phyloP scores from a whole-genome alignment of 352 stramenopile species.

The Pythium periplocum region DNA sequence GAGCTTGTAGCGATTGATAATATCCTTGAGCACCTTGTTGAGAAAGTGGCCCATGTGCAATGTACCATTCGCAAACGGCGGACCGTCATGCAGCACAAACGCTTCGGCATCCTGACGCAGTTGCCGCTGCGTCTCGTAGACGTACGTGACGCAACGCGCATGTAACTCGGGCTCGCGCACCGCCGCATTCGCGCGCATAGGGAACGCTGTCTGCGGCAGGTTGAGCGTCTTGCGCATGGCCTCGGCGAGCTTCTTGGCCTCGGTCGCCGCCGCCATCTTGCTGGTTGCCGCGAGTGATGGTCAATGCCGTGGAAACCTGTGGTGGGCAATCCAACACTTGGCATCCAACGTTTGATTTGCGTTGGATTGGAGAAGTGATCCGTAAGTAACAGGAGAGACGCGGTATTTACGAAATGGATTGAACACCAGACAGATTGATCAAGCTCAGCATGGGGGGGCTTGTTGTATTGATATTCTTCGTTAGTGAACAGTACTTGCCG shows the following conservation, averaged over 20 bases:
- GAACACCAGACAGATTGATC: too few relatives aligned
- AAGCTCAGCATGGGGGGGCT: too few relatives aligned
- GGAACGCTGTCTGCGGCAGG: conserved; percentile 93
- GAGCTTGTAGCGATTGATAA: conserved; percentile 96
- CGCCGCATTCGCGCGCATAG: conserved; percentile 94
- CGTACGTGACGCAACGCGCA: conserved; percentile 50
- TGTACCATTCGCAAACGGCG: conserved; percentile 98
- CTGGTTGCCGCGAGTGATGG: neutral
- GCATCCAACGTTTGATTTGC: neutral
- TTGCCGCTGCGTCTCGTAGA: conserved; percentile 43
- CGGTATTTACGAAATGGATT: too few relatives aligned
- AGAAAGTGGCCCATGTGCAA: conserved; percentile 97
- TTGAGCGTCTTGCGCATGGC: conserved; percentile 92
- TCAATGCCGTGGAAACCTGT: too few relatives aligned
- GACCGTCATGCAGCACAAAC: conserved; percentile 97
- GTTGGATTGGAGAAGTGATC: conserved; percentile 1
- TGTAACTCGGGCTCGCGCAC: conserved; percentile 68
- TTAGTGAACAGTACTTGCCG: too few relatives aligned
- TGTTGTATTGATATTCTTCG: too few relatives aligned
- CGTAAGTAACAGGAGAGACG: neutral
- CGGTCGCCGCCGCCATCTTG: conserved; percentile 12
- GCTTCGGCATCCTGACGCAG: conserved; percentile 17
- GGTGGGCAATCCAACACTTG: too few relatives aligned
- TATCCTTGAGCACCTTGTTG: conserved; percentile 96
- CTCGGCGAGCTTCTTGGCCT: conserved; percentile 61